phyloP scores from a whole-genome alignment of 2,329 filamentous ascomycete genomes.

The Diaporthe ilicicola region DNA sequence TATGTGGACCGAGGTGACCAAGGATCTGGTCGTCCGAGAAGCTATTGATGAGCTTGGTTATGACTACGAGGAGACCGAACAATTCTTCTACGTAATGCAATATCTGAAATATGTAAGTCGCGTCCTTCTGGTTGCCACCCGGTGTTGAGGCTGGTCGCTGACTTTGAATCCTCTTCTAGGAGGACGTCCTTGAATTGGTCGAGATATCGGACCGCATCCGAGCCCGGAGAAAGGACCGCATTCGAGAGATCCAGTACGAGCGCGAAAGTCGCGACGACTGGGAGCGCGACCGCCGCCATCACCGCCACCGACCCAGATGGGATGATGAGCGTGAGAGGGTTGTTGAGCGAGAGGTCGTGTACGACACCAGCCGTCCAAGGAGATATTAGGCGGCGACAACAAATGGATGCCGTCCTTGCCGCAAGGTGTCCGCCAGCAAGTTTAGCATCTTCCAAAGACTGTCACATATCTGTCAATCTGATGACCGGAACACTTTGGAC shows the following conservation, averaged over 20 bases:
- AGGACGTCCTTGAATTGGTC: slow-evolving; percentile 86
- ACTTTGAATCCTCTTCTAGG: slow-evolving; percentile 58
- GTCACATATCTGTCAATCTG: neutral
- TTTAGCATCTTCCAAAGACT: neutral
- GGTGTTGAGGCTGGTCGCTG: slow-evolving; percentile 38
- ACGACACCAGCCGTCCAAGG: slow-evolving; percentile 52
- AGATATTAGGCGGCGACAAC: slow-evolving; percentile 22
- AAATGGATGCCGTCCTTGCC: too few species aligned
- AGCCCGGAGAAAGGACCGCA: slow-evolving; percentile 62
- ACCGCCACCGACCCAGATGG: slow-evolving; percentile 44
- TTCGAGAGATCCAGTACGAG: slow-evolving; percentile 66
- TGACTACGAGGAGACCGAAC: slow-evolving; percentile 88
- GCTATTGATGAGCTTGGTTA: slow-evolving; percentile 88
- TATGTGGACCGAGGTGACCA: slow-evolving; percentile 98
- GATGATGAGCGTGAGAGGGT: slow-evolving; percentile 66
- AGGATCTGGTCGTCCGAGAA: slow-evolving; percentile 86
- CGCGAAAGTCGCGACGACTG: slow-evolving; percentile 62
- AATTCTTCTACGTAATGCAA: slow-evolving; percentile 91
- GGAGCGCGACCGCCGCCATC: slow-evolving; percentile 47
- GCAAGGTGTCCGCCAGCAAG: neutral
- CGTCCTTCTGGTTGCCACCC: neutral
- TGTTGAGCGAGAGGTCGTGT: slow-evolving; percentile 69
- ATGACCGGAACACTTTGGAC: neutral
- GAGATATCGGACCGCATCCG: slow-evolving; percentile 86
- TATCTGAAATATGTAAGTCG: slow-evolving; percentile 85